Evolutionary conservation across 176 grass and related monocot genomes (phyloP), one percentile per base, ranked within the genome.

Genomic region (Chloris gayana): DNA sequence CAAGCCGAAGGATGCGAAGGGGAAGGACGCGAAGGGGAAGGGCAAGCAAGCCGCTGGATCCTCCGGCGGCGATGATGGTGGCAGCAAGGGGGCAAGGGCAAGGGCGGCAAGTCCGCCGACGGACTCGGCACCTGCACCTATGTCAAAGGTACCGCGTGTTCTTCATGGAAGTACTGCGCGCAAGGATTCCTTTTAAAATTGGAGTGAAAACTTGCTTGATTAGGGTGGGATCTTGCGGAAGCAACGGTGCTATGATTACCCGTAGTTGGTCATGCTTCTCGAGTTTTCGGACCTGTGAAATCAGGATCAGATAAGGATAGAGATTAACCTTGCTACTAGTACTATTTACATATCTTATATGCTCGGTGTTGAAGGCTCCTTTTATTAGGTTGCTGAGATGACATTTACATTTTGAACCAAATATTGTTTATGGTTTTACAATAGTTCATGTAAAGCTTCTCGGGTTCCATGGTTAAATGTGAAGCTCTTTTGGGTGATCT

Each of bases 91-190:
- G 76, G 84, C 17, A 98, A 98, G 69, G 96, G 96, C 22, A 95
- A 95, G 90, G 92, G 87, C 19, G 84, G 88, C 77, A 98, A 98
- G 90, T 84, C 90, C 3, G 74, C 86, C 6, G 95, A 95, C 26
- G 95, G 90, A 14, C 92, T 98, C 11, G 92, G 95, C 66, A 98
- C 95, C 68, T 95, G 95, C 83, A 95, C 92, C 75, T 98, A 93
- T 45, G 96, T 93, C 75, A 98, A 95, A 93, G 94, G 94, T 97
- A 85, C 22, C 14, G 44, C 57, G 1, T 22, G 1, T 58, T 64
- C 80, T 64, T 17, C 62, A n/a, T 71, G 7, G 1, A 5, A 44
- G 2, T 75, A 63, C 19, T 44, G 24, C n/a, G 3, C 29, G 21
- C 56, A 13, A 24, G 11, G 49, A 46, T 80, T 72, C 49, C 8